Evolutionary conservation across 2,329 filamentous ascomycete genomes (phyloP), one percentile per base, ranked within the genome.

Genomic region (Aspergillus ochraceoroseus): DNA sequence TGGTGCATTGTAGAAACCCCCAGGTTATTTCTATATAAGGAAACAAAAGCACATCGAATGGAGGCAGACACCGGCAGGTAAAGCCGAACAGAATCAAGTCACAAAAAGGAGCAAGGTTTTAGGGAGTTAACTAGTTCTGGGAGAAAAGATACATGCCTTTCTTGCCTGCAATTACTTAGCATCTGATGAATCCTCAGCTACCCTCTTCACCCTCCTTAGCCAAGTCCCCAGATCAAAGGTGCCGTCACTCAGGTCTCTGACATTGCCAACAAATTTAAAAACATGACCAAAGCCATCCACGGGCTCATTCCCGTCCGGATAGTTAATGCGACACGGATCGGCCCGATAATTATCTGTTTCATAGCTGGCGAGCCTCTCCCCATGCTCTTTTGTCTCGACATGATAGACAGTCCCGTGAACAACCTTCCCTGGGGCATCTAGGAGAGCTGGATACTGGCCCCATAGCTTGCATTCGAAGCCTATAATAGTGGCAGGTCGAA

Each of bases 381-480:
- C 48, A 36, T 57, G 31, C 26, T 51, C 38, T 29, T 30, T 41
- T 8, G 44, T 53, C 20, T 38, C 15, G 15, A 60, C 51, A 44
- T 51, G 32, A 41, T 53, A 61, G 7, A 49, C 53, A 18, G 43
- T 41, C 2, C 56, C 57, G 14, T 53, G 23, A 27, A 60, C 51
- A 8, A 44, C 30, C 12, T 36, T 38, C 4, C 35, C 43, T 13
- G 48, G 44, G 4, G 38, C 41, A 43, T 53, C 48, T 2, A 55
- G 12, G 0, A 59, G 41, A 25, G 56, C 56, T 7, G 55, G 54
- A 40, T 59, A 61, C 30, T 55, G 53, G 1, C 58, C 59, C 54
- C 58, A 59, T 17, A 59, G 27, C 41, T 55, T 58, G 44, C 49
- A 53, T 38, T 48, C 25, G 30, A 55, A 59, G 5, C 57, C 57